Evolutionary conservation across 352 stramenopile genomes (phyloP), one percentile per base, ranked within the genome.

Genomic region (Phytophthora niederhauseri): DNA sequence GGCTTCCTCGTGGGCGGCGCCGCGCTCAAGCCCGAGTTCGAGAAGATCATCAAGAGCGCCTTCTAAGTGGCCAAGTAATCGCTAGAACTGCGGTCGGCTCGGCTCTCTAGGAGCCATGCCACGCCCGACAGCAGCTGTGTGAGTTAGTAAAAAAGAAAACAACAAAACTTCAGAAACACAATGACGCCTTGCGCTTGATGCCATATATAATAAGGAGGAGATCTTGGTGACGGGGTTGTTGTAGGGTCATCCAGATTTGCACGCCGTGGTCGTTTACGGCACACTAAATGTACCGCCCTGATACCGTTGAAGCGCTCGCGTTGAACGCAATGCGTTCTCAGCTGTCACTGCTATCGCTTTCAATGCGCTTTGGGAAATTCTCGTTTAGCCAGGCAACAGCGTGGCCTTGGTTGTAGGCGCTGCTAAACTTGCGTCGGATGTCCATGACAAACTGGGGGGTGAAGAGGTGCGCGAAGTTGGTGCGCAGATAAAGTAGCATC

Each of bases 1-100:
- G 92, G 92, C 30, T 98, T 98, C 77, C 81, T 98, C 8, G 91
- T 98, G 7, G 92, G 92, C 56, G 92, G 92, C 36, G 92, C 92
- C 11, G 93, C 90, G 6, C 80, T 98, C 51, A 97, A 96, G 70
- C 78, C 85, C 24, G 88, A 97, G 49, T 97, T 97, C 66, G 90
- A 97, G 70, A 96, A 94, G 59, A 89, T 89, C 68, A 84, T 87
- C 57, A 75, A 78, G 61, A 80, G 68, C 54, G 79, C 79, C 8
- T 68, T 75, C 28, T 83, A 77, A 80, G 48, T 43, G 14, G 36
- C 36, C 5, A 43, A 31, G 28, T 31, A 31, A 31, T 9, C 28
- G 51, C n/a, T 22, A 43, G n/a, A 24, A 50, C 11, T 50, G 51
- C 46, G 36, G 51, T 48, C 31, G 6, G 9, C 22, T 15, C n/a